These are phyloP conservation scores for Tetrapisispora pingtungensis DNA, from an alignment of 805 yeast species.

Conservation along the genomic window DNA sequence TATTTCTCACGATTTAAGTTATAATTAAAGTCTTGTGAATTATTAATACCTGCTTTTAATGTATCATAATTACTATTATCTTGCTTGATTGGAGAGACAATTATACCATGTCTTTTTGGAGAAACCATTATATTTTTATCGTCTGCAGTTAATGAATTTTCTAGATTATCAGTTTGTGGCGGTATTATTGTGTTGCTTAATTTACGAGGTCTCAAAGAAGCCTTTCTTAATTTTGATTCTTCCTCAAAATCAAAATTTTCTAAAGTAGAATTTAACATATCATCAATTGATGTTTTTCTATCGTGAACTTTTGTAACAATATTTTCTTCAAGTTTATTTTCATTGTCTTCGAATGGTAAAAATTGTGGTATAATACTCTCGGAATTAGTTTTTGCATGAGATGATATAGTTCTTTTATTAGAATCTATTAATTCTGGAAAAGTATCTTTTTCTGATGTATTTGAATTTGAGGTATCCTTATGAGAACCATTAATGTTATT, in stretches of 20 bases:
- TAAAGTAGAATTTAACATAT: conserved; percentile 17
- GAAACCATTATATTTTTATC: neutral
- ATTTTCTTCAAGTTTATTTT: neutral
- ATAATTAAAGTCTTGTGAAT: neutral
- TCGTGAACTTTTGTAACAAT: conserved; percentile 3
- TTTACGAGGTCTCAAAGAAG: neutral
- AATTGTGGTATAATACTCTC: conserved; percentile 4
- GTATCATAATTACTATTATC: neutral
- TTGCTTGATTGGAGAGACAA: neutral
- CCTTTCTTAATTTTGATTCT: conserved; percentile 4
- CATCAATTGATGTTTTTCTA: conserved; percentile 16
- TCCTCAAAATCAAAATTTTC: conserved; percentile 10
- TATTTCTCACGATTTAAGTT: neutral
- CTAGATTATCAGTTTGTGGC: neutral
- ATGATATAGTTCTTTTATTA: neutral
- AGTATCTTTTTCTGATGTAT: neutral
- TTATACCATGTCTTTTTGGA: conserved; percentile 4
- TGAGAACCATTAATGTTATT: neutral
- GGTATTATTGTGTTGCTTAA: too few species aligned
- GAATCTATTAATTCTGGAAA: neutral
- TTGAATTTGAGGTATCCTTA: neutral
- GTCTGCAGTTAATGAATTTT: neutral
- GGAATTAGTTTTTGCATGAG: conserved; percentile 5
- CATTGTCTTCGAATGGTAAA: neutral
- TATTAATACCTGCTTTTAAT: too few species aligned